phyloP scores from a whole-genome alignment of 108 stramenopile genomes.

The Skeletonema costatum region DNA sequence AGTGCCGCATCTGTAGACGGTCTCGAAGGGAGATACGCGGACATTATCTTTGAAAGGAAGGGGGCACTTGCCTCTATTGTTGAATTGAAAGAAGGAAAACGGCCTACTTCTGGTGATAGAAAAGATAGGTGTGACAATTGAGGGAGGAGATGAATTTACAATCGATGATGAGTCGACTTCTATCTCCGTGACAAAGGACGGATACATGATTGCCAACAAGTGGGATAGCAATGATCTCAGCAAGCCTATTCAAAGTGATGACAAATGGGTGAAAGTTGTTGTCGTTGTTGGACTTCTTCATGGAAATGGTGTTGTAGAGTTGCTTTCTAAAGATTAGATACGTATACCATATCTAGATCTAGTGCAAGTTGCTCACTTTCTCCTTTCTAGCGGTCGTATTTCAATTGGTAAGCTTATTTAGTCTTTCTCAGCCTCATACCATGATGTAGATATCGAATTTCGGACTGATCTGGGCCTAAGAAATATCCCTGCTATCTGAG shows the following conservation, averaged over 20 bases:
- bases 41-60: constrained; percentile 53
- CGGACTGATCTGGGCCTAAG: too few species aligned
- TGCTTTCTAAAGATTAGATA: constrained; percentile 24
- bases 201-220: constrained; percentile 46
- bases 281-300: constrained; percentile 61
- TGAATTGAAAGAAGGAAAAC: constrained; percentile 46
- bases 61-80: constrained; percentile 44
- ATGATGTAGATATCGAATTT: too few species aligned
- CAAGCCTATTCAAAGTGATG: neutral
- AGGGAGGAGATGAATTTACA: constrained; percentile 47
- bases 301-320: constrained; percentile 54
- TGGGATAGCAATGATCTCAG: neutral
- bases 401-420: too few species aligned
- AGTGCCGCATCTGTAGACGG: constrained; percentile 50
- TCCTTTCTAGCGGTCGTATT: too few species aligned
- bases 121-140: constrained; percentile 40
- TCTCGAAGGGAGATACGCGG: constrained; percentile 54
- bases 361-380: too few species aligned
- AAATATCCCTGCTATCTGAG: too few species aligned
- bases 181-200: constrained; percentile 41
- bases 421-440: too few species aligned
- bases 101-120: constrained; percentile 55
- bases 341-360: too few species aligned
- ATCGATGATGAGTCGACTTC: constrained; percentile 19
- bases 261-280: constrained; percentile 40